phyloP scores from a whole-genome alignment of 1,284 basidiomycete species.

The Earliella scabrosa region DNA sequence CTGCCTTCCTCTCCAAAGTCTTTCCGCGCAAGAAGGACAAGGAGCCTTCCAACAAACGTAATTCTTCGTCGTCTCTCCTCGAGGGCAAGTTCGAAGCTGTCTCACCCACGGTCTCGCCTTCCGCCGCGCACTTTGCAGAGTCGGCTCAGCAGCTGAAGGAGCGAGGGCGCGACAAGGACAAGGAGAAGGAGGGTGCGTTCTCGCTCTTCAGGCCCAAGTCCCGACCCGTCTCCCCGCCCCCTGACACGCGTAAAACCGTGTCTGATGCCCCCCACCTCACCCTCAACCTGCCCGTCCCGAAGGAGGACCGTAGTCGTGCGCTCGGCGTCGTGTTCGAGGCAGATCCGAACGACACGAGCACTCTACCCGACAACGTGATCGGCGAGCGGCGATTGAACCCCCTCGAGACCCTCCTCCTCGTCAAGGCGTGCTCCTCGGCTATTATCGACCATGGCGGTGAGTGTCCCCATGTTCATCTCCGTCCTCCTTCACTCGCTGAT shows the following conservation, averaged over 20 bases:
- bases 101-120: constrained; percentile 56
- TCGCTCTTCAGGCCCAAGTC: constrained; percentile 55
- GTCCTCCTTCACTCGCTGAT: not conserved
- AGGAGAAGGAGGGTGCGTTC: constrained; percentile 44
- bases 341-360: constrained; percentile 48
- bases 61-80: constrained; percentile 52
- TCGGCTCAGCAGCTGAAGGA: constrained; percentile 30
- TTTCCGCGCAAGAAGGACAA: constrained; percentile 75
- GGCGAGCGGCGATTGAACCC: constrained; percentile 60
- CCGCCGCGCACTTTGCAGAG: constrained; percentile 44
- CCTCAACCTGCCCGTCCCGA: constrained; percentile 57
- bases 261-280: constrained; percentile 56
- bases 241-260: constrained; percentile 34
- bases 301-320: constrained; percentile 50
- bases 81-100: constrained; percentile 77
- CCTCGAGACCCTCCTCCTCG: constrained; percentile 60
- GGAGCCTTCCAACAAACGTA: constrained; percentile 44
- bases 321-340: constrained; percentile 64
- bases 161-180: constrained; percentile 42
- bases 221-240: constrained; percentile 36
- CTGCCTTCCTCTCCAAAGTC: constrained; percentile 76
- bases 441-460: constrained; percentile 62
- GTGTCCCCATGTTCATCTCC: not conserved
- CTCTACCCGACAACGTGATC: constrained; percentile 52
- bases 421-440: constrained; percentile 65